Evolutionary conservation across 129 eudicot species (phyloP).

Genomic region (Flaveria brownii): DNA sequence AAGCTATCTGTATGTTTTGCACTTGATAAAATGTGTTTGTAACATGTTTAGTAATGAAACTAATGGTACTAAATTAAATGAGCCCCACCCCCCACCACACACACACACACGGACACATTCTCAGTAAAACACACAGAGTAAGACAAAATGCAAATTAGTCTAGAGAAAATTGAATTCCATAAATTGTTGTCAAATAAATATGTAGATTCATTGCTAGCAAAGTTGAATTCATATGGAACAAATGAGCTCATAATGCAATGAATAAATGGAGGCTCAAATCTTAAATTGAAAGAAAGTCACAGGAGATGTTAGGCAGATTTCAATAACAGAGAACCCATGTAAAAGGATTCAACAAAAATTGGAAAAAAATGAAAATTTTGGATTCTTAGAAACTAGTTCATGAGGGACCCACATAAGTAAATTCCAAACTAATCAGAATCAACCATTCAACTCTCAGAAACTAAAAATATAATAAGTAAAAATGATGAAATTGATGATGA

Average conservation of each 20-base stretch:
- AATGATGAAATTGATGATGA: not conserved
- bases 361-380: not conserved
- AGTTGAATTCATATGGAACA: constrained; percentile 8
- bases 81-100: not conserved
- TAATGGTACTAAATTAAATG: not conserved
- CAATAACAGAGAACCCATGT: constrained; percentile 5
- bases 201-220: constrained; percentile 11
- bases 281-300: not conserved
- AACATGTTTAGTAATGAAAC: constrained; percentile 2
- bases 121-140: too few species aligned
- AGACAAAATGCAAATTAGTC: too few species aligned
- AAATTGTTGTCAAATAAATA: constrained; percentile 4
- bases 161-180: not conserved
- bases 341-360: not conserved
- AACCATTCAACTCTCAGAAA: constrained; percentile 26
- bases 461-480: constrained; percentile 7
- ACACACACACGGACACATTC: not conserved
- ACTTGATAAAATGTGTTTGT: constrained; percentile 6
- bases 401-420: constrained; percentile 36
- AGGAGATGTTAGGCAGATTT: not conserved
- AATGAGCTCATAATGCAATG: not conserved
- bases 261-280: constrained; percentile 9
- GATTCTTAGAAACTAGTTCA: constrained; percentile 15
- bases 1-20: not conserved
- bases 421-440: constrained; percentile 24